A percentile compares a stretch with the other conserved stretches of the same genome.
Conservation (phyloP, 352 stramenopile species). For the Peronosclerospora sorghi region DNA sequence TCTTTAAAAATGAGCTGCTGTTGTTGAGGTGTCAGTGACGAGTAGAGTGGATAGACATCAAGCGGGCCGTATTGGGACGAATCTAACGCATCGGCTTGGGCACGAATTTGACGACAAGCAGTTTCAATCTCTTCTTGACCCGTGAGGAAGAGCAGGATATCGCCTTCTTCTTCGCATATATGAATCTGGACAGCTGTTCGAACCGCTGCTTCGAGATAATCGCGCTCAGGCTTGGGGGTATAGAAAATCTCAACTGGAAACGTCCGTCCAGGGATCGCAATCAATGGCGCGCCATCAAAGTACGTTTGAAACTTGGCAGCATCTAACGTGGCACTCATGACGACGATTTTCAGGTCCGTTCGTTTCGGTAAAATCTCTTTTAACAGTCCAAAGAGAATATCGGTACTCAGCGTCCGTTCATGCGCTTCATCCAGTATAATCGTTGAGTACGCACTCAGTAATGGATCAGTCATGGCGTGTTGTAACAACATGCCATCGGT, state of each 20-base stretch:
- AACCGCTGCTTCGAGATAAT: slow-evolving; percentile 95
- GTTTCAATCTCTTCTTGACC: slow-evolving; percentile 98
- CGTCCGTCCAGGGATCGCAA: slow-evolving; percentile 91
- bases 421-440: slow-evolving; percentile 98
- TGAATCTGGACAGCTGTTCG: slow-evolving; percentile 92
- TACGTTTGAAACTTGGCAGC: slow-evolving; percentile 94
- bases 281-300: slow-evolving; percentile 90
- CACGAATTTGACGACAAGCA: slow-evolving; percentile 89
- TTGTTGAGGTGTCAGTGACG: slow-evolving; percentile 95
- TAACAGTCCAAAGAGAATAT: slow-evolving; percentile 96
- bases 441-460: slow-evolving; percentile 92
- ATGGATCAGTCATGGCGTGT: slow-evolving; percentile 94
- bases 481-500: slow-evolving; percentile 94
- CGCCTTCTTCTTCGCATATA: slow-evolving; percentile 92
- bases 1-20: slow-evolving; percentile 99
- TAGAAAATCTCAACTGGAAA: slow-evolving; percentile 99
- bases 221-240: slow-evolving; percentile 92
- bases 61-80: slow-evolving; percentile 91
- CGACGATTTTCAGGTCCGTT: slow-evolving; percentile 94
- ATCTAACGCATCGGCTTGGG: slow-evolving; percentile 76
- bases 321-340: slow-evolving; percentile 98
- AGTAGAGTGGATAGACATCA: slow-evolving; percentile 94
- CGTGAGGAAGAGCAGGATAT: slow-evolving; percentile 99
- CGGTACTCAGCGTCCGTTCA: slow-evolving; percentile 94
- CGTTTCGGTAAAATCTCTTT: slow-evolving; percentile 94